Evolutionary conservation across 1,284 basidiomycete species (phyloP).

Genomic region (Bjerkandera adusta): DNA sequence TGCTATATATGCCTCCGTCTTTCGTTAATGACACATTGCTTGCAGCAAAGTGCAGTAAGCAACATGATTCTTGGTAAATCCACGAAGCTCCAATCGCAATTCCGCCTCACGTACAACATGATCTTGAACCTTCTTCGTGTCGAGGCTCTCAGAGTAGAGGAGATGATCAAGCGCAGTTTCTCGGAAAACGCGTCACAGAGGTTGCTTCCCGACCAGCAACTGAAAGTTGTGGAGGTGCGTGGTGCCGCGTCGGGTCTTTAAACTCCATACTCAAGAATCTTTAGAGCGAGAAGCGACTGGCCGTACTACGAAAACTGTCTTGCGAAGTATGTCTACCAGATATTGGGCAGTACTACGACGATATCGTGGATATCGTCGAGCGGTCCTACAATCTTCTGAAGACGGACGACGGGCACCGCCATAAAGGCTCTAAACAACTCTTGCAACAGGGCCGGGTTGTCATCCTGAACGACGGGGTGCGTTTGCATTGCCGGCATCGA

Average conservation of each 20-base stretch:
- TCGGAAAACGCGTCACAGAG: constrained; percentile 97
- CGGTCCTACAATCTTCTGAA: constrained; percentile 66
- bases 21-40: constrained; percentile 3
- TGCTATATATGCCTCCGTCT: background rate
- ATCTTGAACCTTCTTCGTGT: constrained; percentile 96
- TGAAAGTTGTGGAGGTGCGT: constrained; percentile 76
- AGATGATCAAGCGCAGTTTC: constrained; percentile 99
- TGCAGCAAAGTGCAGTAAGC: constrained; percentile 69
- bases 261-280: constrained; percentile 1
- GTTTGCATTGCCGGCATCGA: constrained; percentile 21
- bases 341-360: constrained; percentile 79
- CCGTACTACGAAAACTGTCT: constrained; percentile 63
- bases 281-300: constrained; percentile 76
- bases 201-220: constrained; percentile 91
- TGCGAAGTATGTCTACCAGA: constrained; percentile 70
- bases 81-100: constrained; percentile 93
- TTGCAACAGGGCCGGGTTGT: constrained; percentile 80
- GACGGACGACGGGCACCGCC: constrained; percentile 58
- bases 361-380: constrained; percentile 64
- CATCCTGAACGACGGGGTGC: constrained; percentile 79
- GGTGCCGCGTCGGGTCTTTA: background rate
- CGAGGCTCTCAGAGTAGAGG: constrained; percentile 94
- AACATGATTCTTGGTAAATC: constrained; percentile 95
- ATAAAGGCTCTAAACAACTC: constrained; percentile 60
- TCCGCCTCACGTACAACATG: constrained; percentile 99